Conservation (phyloP, 176 grass and related monocot genomes). For the Puya raimondii region DNA sequence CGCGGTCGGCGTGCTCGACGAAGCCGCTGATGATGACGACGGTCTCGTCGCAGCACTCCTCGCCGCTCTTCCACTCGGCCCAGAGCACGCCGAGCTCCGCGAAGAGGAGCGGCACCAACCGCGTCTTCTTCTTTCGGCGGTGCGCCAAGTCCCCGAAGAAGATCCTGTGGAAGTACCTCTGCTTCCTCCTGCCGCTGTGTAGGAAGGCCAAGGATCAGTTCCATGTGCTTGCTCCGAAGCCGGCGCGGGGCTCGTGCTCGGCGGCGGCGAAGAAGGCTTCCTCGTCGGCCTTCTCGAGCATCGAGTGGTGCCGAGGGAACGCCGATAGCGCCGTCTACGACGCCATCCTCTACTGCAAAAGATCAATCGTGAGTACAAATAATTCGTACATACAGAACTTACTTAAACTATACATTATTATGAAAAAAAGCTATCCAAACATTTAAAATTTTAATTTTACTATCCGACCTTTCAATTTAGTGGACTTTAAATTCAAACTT, state of each 20-base stretch:
- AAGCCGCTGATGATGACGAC: conserved; percentile 15
- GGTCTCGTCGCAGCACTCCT: conserved; percentile 28
- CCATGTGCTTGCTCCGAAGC: conserved; percentile 17
- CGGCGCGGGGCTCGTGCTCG: conserved; percentile 4
- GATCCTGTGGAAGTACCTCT: conserved; percentile 60
- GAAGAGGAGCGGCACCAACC: background rate
- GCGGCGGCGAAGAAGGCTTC: background rate
- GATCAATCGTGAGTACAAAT: conserved; percentile 42
- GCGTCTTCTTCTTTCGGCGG: background rate
- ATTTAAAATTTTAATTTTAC: no score
- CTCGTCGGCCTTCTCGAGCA: conserved; percentile 6
- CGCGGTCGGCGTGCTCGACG: background rate
- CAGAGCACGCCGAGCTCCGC: conserved; percentile 51
- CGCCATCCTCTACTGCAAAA: conserved; percentile 95
- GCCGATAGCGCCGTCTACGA: conserved; percentile 68
- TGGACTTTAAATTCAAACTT: no score
- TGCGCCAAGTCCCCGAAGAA: conserved; percentile 48
- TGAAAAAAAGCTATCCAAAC: no score
- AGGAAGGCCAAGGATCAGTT: conserved; percentile 48
- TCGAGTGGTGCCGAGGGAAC: conserved; percentile 62
- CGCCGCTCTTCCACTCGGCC: conserved; percentile 64
- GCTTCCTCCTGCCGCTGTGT: conserved; percentile 61
- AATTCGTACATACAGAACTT: background rate
- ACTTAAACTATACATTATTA: conserved; percentile 2
- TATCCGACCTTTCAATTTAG: no score